These are phyloP conservation scores for Ascochyta pisi DNA, from an alignment of 2,329 filamentous ascomycete genomes.

Conservation along the genomic window DNA sequence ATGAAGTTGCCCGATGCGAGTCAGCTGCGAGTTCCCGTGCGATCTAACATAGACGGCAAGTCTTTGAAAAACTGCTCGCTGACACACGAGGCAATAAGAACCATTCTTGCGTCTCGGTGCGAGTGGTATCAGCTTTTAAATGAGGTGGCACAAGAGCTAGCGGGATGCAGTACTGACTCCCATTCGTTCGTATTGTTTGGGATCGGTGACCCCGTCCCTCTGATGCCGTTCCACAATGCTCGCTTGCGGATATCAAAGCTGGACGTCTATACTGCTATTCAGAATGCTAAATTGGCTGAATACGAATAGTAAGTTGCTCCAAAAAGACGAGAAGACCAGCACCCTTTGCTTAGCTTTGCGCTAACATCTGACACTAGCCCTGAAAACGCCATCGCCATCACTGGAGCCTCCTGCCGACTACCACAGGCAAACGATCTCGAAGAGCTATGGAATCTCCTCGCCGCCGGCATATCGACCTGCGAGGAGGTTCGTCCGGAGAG, in stretches of 20 bases:
- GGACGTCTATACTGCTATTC: constrained; percentile 6
- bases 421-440: constrained; percentile 16
- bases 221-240: constrained; percentile 24
- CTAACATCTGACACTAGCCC: constrained; percentile 1
- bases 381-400: constrained; percentile 20
- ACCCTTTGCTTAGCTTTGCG: neutral
- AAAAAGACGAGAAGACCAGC: neutral
- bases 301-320: constrained; percentile 12
- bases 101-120: constrained; percentile 29
- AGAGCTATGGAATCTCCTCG: constrained; percentile 21
- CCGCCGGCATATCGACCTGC: constrained; percentile 10
- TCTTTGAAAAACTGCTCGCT: neutral
- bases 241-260: constrained; percentile 19
- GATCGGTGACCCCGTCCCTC: constrained; percentile 29
- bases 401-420: constrained; percentile 23
- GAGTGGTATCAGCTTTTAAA: constrained; percentile 31
- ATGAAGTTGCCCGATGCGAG: constrained; percentile 21
- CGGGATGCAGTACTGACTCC: neutral
- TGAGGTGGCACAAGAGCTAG: constrained; percentile 24
- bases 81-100: constrained; percentile 20
- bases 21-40: constrained; percentile 17
- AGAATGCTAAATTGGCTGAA: constrained; percentile 9
- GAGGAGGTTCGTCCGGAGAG: constrained; percentile 3
- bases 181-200: constrained; percentile 31
- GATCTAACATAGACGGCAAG: constrained; percentile 24